Conservation (phyloP, 768 basidiomycete species). For the Suillus fuscotomentosus region DNA sequence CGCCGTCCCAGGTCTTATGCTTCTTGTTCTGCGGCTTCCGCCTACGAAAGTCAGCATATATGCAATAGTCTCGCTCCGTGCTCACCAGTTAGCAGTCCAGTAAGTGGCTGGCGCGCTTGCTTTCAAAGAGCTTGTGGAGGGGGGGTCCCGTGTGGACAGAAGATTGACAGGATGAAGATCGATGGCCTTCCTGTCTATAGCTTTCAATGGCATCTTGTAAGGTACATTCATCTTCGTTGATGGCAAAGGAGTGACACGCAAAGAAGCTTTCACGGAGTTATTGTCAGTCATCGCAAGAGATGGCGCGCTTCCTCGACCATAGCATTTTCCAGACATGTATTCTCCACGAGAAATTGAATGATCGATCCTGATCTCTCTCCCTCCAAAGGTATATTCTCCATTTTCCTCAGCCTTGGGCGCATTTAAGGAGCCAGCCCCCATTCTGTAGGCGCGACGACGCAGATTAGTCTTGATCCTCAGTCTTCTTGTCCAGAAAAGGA, state of each 20-base stretch:
- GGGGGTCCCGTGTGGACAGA: slow-evolving; percentile 18
- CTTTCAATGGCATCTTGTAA: slow-evolving; percentile 18
- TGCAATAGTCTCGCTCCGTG: slow-evolving; percentile 8
- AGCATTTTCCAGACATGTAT: slow-evolving; percentile 65
- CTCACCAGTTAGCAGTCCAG: slow-evolving; percentile 74
- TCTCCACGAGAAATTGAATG: slow-evolving; percentile 51
- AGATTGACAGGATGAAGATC: slow-evolving; percentile 42
- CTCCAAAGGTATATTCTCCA: slow-evolving; percentile 40
- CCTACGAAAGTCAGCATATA: slow-evolving; percentile 39
- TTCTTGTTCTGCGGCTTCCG: slow-evolving; percentile 71
- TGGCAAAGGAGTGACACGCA: slow-evolving; percentile 26
- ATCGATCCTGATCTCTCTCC: slow-evolving; percentile 68
- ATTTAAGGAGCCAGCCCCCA: slow-evolving; percentile 50
- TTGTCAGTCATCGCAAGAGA: slow-evolving; percentile 24
- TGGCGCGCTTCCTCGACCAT: slow-evolving; percentile 38
- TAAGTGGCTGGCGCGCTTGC: slow-evolving; percentile 30
- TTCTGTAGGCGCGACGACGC: slow-evolving; percentile 32
- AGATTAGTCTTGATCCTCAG: not conserved
- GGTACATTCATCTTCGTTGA: slow-evolving; percentile 20
- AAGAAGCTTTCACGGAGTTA: slow-evolving; percentile 17
- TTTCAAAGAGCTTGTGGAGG: slow-evolving; percentile 8
- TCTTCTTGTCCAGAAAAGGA: slow-evolving; percentile 1
- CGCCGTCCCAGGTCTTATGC: slow-evolving; percentile 87
- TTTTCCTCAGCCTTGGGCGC: slow-evolving; percentile 36
- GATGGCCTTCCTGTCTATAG: slow-evolving; percentile 27